Evolutionary conservation across 768 basidiomycete species (phyloP).

Genomic region (Amanita thiersii): DNA sequence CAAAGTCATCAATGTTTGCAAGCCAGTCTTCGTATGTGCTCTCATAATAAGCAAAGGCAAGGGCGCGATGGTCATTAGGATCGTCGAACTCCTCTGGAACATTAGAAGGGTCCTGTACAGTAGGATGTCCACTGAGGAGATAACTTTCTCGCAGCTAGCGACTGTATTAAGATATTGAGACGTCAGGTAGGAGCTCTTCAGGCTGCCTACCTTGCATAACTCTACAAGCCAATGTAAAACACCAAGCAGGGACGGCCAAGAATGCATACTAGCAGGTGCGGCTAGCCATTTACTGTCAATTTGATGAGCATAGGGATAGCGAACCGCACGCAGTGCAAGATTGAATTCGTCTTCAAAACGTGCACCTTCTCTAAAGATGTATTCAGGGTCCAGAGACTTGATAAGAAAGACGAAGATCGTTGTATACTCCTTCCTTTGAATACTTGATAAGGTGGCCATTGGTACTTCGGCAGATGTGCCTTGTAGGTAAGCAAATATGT

Average conservation of each 20-base stretch:
- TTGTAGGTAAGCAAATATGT: constrained; percentile 67
- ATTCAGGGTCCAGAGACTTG: constrained; percentile 58
- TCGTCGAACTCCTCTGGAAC: constrained; percentile 75
- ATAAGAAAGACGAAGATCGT: constrained; percentile 78
- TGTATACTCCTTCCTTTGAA: constrained; percentile 83
- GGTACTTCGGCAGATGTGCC: constrained; percentile 58
- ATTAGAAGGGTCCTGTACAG: constrained; percentile 50
- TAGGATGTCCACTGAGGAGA: constrained; percentile 56
- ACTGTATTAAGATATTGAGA: constrained; percentile 13
- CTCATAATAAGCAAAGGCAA: constrained; percentile 70
- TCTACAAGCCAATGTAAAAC: constrained; percentile 91
- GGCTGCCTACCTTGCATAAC: constrained; percentile 61
- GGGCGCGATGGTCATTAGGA: constrained; percentile 61
- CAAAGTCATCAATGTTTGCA: constrained; percentile 57
- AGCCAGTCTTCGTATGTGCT: constrained; percentile 65
- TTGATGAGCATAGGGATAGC: constrained; percentile 74
- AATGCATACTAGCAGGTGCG: constrained; percentile 82
- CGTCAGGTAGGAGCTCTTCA: constrained; percentile 14
- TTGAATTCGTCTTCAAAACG: constrained; percentile 82
- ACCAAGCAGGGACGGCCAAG: constrained; percentile 87
- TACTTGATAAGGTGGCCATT: constrained; percentile 61
- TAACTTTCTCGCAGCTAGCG: constrained; percentile 34
- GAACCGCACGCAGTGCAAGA: constrained; percentile 60
- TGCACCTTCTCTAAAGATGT: constrained; percentile 39
- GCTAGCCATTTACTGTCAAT: constrained; percentile 84